phyloP scores from a whole-genome alignment of 1,284 basidiomycete genomes.

The Dichomitus squalens region DNA sequence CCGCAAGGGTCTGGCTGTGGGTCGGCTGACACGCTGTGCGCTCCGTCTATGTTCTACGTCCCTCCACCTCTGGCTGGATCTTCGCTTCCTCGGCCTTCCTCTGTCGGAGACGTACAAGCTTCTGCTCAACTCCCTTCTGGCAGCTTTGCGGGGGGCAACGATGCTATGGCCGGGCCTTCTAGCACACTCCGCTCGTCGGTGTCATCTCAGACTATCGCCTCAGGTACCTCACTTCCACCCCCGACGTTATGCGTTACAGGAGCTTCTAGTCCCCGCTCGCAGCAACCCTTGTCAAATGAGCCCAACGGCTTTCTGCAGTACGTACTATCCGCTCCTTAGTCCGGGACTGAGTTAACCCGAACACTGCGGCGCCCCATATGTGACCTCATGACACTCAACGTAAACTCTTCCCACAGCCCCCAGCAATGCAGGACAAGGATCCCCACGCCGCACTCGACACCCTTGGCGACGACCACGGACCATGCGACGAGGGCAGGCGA shows the following conservation, averaged over 20 bases:
- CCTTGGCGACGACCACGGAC: background rate
- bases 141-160: no score
- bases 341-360: no score
- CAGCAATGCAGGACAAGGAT: background rate
- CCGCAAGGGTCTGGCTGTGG: no score
- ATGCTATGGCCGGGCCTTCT: background rate
- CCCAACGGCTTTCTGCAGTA: background rate
- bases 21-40: background rate
- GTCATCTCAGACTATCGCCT: background rate
- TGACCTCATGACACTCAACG: background rate
- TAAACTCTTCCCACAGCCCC: background rate
- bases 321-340: background rate
- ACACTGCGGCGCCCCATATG: background rate
- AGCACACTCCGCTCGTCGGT: no score
- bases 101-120: background rate
- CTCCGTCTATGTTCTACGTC: background rate
- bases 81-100: background rate
- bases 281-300: background rate
- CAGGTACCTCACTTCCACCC: background rate
- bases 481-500: background rate
- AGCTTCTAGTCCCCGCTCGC: background rate
- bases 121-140: background rate
- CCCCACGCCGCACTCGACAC: background rate
- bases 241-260: background rate
- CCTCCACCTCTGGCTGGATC: background rate